Percentiles rank a stretch among this genome's conserved stretches.
These are phyloP conservation scores for Eimeria sp. DNA, from an alignment of 169 alveolate genomes.

Conservation along the genomic window DNA sequence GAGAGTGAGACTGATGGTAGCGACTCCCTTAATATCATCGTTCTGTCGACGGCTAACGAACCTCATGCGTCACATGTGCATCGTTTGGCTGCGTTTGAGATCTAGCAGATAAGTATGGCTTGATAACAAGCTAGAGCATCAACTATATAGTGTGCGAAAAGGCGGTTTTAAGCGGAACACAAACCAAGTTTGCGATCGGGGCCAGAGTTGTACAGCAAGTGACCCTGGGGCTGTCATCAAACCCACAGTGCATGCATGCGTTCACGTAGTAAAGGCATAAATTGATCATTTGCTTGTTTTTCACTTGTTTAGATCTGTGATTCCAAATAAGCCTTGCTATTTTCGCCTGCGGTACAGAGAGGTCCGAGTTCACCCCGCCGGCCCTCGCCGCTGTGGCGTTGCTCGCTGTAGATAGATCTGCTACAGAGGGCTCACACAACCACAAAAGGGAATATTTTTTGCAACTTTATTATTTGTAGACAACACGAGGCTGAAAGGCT, in stretches of 20 bases:
- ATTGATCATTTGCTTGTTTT: background rate
- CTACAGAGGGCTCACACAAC: background rate
- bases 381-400: no score
- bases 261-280: background rate
- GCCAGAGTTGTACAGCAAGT: background rate
- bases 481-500: background rate
- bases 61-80: background rate
- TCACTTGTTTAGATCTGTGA: background rate
- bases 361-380: background rate
- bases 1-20: background rate
- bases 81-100: background rate
- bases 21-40: background rate
- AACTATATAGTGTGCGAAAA: background rate
- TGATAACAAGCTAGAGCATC: background rate
- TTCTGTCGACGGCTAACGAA: background rate
- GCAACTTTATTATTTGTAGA: background rate
- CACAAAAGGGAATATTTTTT: background rate
- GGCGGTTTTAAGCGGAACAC: background rate
- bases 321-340: background rate
- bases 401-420: background rate
- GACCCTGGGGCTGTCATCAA: slow-evolving; percentile 33
- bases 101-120: background rate
- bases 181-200: background rate
- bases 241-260: background rate
- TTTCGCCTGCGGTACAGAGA: background rate